Evolutionary conservation across 495 filamentous ascomycete species (phyloP).

Genomic region (Talaromyces adpressus): DNA sequence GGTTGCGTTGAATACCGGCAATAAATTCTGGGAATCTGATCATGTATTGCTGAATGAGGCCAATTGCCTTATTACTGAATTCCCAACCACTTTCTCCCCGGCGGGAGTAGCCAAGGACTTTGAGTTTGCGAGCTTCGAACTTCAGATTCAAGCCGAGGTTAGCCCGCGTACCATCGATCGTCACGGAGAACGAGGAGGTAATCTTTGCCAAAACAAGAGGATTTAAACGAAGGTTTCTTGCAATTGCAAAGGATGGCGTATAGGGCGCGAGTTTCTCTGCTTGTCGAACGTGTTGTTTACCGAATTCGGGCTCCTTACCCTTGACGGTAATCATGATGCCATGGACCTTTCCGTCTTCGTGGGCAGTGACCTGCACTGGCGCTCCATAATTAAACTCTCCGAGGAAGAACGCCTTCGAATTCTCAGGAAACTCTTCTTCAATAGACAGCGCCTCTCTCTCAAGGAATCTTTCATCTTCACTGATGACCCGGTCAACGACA

Average conservation of each 20-base stretch:
- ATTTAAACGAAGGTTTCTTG: slow-evolving; percentile 72
- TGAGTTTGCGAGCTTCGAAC: slow-evolving; percentile 89
- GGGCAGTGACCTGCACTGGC: slow-evolving; percentile 74
- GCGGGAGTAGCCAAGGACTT: slow-evolving; percentile 93
- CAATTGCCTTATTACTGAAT: slow-evolving; percentile 78
- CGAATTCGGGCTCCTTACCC: slow-evolving; percentile 73
- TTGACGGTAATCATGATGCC: slow-evolving; percentile 65
- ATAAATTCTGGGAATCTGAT: slow-evolving; percentile 92
- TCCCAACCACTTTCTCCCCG: slow-evolving; percentile 85
- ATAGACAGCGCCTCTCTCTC: slow-evolving; percentile 80
- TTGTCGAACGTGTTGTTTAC: slow-evolving; percentile 57
- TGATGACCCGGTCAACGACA: slow-evolving; percentile 83
- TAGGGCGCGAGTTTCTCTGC: slow-evolving; percentile 67
- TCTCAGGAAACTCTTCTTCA: slow-evolving; percentile 83
- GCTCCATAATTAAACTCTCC: slow-evolving; percentile 91
- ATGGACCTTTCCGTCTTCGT: slow-evolving; percentile 64
- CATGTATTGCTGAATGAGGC: slow-evolving; percentile 82
- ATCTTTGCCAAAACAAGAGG: slow-evolving; percentile 89
- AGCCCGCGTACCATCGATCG: slow-evolving; percentile 65
- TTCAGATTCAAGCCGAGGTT: slow-evolving; percentile 96
- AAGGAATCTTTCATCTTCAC: slow-evolving; percentile 87
- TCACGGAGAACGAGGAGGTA: slow-evolving; percentile 84
- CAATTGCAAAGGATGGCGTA: slow-evolving; percentile 77
- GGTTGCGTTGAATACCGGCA: slow-evolving; percentile 70
- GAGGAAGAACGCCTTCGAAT: slow-evolving; percentile 84